Conservation (phyloP, 73 alveolate species). For the Tetrahymena elliotti region DNA sequence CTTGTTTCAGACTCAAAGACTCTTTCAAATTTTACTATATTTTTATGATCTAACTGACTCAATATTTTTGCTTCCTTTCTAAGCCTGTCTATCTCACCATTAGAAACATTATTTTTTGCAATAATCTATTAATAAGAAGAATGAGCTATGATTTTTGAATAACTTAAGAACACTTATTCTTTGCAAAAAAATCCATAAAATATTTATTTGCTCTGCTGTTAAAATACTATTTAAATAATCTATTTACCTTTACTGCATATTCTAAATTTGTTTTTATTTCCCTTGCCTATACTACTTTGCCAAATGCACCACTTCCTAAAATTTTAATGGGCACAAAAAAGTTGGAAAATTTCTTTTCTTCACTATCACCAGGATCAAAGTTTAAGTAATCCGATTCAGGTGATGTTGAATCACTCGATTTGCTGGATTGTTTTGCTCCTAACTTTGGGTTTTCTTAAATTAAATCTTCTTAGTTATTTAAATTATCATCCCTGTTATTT, state of each 20-base stretch:
- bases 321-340: conserved; percentile 39
- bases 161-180: background rate
- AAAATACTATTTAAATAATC: too few species aligned
- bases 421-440: background rate
- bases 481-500: background rate
- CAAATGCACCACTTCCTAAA: conserved; percentile 68
- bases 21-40: conserved; percentile 61
- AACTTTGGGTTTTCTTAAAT: background rate
- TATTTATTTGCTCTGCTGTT: too few species aligned
- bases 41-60: conserved; percentile 55
- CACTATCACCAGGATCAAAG: background rate
- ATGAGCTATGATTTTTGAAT: background rate
- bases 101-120: conserved; percentile 38
- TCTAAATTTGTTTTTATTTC: conserved; percentile 43
- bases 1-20: conserved; percentile 43
- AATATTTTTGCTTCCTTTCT: conserved; percentile 54
- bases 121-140: background rate
- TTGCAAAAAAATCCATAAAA: too few species aligned
- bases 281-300: conserved; percentile 58
- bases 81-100: conserved; percentile 39
- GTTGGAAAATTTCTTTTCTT: conserved; percentile 17
- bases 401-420: background rate
- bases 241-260: conserved; percentile 51
- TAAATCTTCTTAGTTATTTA: background rate
- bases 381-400: background rate